Evolutionary conservation across 495 filamentous ascomycete species (phyloP), one percentile per base, ranked within the genome.

Genomic region (Xylona heveae): DNA sequence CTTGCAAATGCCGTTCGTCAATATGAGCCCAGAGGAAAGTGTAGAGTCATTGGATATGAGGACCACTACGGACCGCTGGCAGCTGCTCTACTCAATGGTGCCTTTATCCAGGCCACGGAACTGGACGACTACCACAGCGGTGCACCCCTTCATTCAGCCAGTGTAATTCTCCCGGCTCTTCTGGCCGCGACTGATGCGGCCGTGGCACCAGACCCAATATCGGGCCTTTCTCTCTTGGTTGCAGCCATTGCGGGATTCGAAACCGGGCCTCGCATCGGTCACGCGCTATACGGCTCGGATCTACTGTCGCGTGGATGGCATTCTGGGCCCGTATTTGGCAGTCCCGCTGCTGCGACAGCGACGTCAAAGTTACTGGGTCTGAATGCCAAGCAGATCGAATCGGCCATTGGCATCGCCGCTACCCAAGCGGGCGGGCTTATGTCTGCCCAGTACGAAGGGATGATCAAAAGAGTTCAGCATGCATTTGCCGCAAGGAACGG

Each of bases 381-480:
- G 1, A 25, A 37, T 1, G 28, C 53, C 7, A 33, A 28, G 14
- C 28, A 40, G 6, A 52, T 51, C 7, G 53, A 61, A 31, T 39
- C 44, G 7, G 51, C 51, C 0, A 28, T 58, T 2, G 59, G 57
- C 5, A 59, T 51, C 1, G 58, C 56, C 3, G 58, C 48, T 28
- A 59, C 53, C 0, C 51, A 59, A 32, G 47, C 49, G 1, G 45
- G 53, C 24, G 54, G 58, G 0, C 34, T 57, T 5, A 61, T 62
- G 53, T 42, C 50, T 7, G 57, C 55, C 12, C 56, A 62, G 30
- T 57, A 46, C 30, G 58, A 54, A 20, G 46, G 54, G 8, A 46
- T 48, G 33, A 46, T 55, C 1, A 63, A 59, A 37, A 46, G 53
- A 4, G 55, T 61, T 52, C 53, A 59, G 36, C 58, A 61, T 31